Base-by-base conservation (phyloP, 768 basidiomycete species). In the Asterophora lycoperdoides region DNA sequence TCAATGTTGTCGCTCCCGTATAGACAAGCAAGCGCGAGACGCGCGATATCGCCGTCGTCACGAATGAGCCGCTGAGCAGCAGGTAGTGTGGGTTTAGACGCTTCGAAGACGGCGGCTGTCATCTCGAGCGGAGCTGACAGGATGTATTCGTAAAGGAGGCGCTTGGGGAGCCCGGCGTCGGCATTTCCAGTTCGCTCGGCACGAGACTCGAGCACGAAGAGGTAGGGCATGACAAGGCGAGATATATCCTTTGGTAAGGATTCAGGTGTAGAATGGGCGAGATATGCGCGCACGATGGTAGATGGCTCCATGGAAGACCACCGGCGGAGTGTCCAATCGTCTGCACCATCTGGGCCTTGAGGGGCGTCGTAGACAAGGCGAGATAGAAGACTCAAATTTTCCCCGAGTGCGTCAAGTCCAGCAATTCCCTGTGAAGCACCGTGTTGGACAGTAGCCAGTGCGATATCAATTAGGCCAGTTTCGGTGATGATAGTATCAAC, bases 181-280 rank as follows among this genome's bases (percentile, higher is more conserved):
- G 89, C 81, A 8, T 64, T 61, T 13, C 91, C 90, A 13, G 79
- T 68, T 18, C 94, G 85, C 67, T 98, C 94, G 38, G 84, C 81
- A 17, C 87, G 84, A 17, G 91, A 78, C 65, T 97, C 93, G 23
- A 98, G 75, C 18, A 97, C 92, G 56, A 86, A 94, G 0, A 98
- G 78, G 64, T 96, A 99, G 2, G 95, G 95, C 66, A 93, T 75
- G 30, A 95, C 89, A 30, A 96, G 82, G 26, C 75, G 78, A 18
- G 75, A 69, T 35, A 98, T 82, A 56, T 93, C 85, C 37, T 65
- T 63, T 2, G 83, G 76, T 15, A 98, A 60, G 14, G 79, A 79
- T 2, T 77, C 72, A 3, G 86, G 72, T 2, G 81, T 81, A 4
- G 93, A 88, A 63, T 84, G 68, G 3, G 77, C 68, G 8, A 96